A percentile compares a stretch with the other conserved stretches of the same genome.
These are phyloP conservation scores for Penicillium sp. DNA, from an alignment of 2,329 filamentous ascomycete species.

Conservation along the genomic window DNA sequence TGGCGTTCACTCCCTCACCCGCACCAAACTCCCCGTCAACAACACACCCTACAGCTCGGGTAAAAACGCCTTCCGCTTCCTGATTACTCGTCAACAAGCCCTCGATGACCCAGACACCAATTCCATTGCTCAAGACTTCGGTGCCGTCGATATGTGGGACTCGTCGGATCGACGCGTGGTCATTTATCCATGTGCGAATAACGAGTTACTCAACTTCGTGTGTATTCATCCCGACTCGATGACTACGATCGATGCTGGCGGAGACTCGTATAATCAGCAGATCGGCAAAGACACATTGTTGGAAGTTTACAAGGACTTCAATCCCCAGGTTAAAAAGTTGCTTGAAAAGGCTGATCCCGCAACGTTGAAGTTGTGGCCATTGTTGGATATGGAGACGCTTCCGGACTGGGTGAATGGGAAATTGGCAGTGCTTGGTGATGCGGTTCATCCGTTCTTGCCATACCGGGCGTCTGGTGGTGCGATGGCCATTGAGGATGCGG, in stretches of 20 bases:
- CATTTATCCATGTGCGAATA: constrained; percentile 49
- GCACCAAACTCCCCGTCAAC: constrained; percentile 27
- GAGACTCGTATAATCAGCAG: constrained; percentile 32
- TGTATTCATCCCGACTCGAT: constrained; percentile 49
- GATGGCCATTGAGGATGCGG: constrained; percentile 66
- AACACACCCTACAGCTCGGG: constrained; percentile 48
- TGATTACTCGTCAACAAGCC: constrained; percentile 49
- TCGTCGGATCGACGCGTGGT: constrained; percentile 46
- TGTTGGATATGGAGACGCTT: constrained; percentile 62
- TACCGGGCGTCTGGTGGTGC: constrained; percentile 63
- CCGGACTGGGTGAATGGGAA: constrained; percentile 54
- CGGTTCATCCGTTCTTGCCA: constrained; percentile 66
- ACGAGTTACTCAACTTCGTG: constrained; percentile 52
- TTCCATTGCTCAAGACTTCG: constrained; percentile 37
- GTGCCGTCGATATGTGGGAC: constrained; percentile 46
- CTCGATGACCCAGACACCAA: constrained; percentile 40
- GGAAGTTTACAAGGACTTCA: constrained; percentile 41
- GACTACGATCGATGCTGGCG: constrained; percentile 39
- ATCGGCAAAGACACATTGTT: constrained; percentile 26
- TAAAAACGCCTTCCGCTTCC: constrained; percentile 58
- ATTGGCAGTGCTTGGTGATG: constrained; percentile 62
- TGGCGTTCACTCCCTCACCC: constrained; percentile 45
- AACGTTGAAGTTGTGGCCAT: constrained; percentile 56
- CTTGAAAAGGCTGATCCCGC: constrained; percentile 43
- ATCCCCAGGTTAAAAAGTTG: constrained; percentile 38